Percentiles rank a stretch among this genome's conserved stretches.
These are phyloP conservation scores for Cladosporium colombiae DNA, from an alignment of 2,329 filamentous ascomycete genomes.

Conservation along the genomic window DNA sequence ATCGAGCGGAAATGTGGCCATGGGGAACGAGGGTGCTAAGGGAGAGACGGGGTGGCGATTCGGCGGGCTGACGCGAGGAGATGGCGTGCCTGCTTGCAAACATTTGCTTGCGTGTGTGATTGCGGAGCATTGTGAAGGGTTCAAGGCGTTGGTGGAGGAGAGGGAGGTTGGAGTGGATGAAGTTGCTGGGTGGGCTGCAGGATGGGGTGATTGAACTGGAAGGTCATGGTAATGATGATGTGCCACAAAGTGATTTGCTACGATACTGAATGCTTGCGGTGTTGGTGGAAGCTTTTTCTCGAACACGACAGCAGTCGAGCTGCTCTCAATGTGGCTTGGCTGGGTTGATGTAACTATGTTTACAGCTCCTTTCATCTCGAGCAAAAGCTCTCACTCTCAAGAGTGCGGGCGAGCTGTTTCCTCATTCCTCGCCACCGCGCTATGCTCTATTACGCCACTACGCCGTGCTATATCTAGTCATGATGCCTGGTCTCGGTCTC, in stretches of 20 bases:
- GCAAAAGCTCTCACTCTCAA: not conserved
- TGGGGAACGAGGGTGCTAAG: not conserved
- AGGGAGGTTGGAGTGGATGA: conserved; percentile 62
- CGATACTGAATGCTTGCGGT: not conserved
- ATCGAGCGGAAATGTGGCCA: not conserved
- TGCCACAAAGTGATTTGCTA: not conserved
- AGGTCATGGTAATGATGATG: not conserved
- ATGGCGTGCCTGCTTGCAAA: conserved; percentile 68
- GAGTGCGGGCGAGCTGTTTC: not conserved
- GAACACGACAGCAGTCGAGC: not conserved
- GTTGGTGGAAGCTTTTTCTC: not conserved
- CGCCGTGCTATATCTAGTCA: conserved; percentile 14
- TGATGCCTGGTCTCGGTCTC: not conserved
- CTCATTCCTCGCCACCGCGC: not conserved
- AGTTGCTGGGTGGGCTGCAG: conserved; percentile 68
- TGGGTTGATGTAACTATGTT: conserved; percentile 1
- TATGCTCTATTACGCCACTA: conserved; percentile 1
- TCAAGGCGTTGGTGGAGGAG: conserved; percentile 60
- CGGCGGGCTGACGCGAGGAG: conserved; percentile 51
- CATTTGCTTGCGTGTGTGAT: conserved; percentile 84
- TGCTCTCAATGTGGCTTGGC: not conserved
- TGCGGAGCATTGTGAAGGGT: conserved; percentile 64
- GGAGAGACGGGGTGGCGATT: conserved; percentile 33
- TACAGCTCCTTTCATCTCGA: conserved; percentile 4
- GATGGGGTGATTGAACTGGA: conserved; percentile 36